Conservation (phyloP, 164 flowering plant genomes). For the Magnolia kwangsiensis region DNA sequence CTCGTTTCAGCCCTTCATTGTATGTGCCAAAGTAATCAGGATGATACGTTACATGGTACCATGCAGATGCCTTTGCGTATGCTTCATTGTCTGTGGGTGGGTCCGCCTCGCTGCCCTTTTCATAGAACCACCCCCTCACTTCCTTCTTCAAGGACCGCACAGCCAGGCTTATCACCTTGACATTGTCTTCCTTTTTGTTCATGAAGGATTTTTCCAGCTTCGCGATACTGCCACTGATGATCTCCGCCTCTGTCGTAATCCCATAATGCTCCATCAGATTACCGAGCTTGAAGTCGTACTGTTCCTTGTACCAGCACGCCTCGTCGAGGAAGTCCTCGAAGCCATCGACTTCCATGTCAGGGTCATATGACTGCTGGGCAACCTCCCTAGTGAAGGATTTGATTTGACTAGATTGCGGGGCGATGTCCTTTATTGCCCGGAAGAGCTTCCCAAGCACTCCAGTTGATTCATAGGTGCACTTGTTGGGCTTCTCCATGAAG, state of each 20-base stretch:
- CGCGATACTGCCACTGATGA: slow-evolving; percentile 63
- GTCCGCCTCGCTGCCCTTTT: slow-evolving; percentile 13
- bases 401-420: no score
- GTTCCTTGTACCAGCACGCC: slow-evolving; percentile 55
- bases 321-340: slow-evolving; percentile 26
- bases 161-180: slow-evolving; percentile 55
- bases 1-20: slow-evolving; percentile 47
- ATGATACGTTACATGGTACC: slow-evolving; percentile 89
- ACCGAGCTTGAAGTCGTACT: slow-evolving; percentile 65
- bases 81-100: slow-evolving; percentile 20
- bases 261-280: slow-evolving; percentile 77
- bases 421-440: no score
- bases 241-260: slow-evolving; percentile 71
- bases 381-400: no score
- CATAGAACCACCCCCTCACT: slow-evolving; percentile 64
- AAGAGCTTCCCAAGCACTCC: no score
- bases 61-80: slow-evolving; percentile 78
- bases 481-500: no score
- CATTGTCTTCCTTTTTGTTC: slow-evolving; percentile 36
- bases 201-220: slow-evolving; percentile 46
- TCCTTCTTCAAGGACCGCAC: slow-evolving; percentile 67
- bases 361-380: no score
- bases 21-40: slow-evolving; percentile 54
- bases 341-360: no score
- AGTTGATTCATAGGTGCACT: no score